These are phyloP conservation scores for Symbiodinium pilosum DNA, from an alignment of 73 alveolate species.

Conservation along the genomic window DNA sequence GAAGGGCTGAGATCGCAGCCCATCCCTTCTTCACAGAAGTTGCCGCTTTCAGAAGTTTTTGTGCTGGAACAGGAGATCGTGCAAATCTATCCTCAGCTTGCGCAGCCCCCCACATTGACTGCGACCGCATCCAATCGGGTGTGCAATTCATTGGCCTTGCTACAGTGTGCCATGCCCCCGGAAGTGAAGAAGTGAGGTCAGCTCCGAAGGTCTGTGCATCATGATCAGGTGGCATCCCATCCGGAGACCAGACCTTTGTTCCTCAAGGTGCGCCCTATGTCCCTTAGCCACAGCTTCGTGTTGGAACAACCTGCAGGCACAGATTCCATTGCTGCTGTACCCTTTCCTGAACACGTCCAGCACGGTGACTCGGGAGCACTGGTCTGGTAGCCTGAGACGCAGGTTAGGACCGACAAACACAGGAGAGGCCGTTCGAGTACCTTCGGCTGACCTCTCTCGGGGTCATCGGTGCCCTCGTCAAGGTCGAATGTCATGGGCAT, in stretches of 20 bases:
- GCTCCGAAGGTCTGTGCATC: not conserved
- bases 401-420: constrained; percentile 6
- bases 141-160: constrained; percentile 98
- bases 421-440: constrained; percentile 98
- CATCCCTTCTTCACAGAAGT: too few relatives aligned
- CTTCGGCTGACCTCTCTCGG: constrained; percentile 99
- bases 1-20: too few relatives aligned
- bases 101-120: constrained; percentile 98
- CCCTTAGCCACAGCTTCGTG: not conserved
- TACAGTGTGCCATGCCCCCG: constrained; percentile 96
- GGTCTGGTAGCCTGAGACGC: not conserved
- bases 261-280: constrained; percentile 50
- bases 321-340: constrained; percentile 99
- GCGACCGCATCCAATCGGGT: constrained; percentile 98
- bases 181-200: too few relatives aligned
- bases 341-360: constrained; percentile 99
- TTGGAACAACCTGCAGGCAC: constrained; percentile 96
- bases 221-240: constrained; percentile 97
- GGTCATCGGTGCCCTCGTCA: constrained; percentile 99
- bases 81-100: constrained; percentile 98
- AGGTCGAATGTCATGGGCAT: constrained; percentile 97
- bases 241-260: constrained; percentile 98
- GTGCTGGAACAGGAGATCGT: constrained; percentile 97
- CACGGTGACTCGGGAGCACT: too few relatives aligned
- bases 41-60: too few relatives aligned